Percentiles rank a stretch among this genome's conserved stretches.
Evolutionary conservation across 2,329 filamentous ascomycete species (phyloP).

Genomic region (Xylariomycetidae sp.): DNA sequence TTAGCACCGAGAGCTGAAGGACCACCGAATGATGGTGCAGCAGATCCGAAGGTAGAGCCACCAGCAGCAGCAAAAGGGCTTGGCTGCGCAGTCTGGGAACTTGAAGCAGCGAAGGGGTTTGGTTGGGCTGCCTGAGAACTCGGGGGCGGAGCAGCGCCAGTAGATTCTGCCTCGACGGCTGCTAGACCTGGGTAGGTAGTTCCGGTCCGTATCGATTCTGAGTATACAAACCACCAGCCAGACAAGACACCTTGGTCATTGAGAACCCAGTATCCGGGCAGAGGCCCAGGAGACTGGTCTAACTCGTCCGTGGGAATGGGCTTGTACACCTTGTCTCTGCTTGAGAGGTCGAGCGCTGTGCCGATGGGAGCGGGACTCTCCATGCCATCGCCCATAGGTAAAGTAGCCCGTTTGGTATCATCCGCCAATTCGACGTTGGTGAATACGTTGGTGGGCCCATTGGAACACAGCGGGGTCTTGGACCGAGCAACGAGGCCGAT

Average conservation of each 20-base stretch:
- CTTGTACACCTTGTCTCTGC: conserved; percentile 68
- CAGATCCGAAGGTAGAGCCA: conserved; percentile 29
- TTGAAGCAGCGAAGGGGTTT: conserved; percentile 15
- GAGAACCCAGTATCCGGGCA: conserved; percentile 78
- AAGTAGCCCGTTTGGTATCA: conserved; percentile 67
- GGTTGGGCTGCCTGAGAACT: conserved; percentile 27
- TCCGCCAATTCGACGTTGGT: conserved; percentile 66
- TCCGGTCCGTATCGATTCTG: conserved; percentile 72
- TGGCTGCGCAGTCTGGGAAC: no score
- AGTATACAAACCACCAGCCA: conserved; percentile 89
- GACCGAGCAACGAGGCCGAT: conserved; percentile 74
- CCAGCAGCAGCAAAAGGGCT: no score
- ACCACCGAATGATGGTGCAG: conserved; percentile 40
- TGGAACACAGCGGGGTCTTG: conserved; percentile 57
- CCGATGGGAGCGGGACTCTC: conserved; percentile 76
- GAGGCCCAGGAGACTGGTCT: conserved; percentile 68
- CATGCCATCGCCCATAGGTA: conserved; percentile 63
- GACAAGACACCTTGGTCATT: conserved; percentile 84
- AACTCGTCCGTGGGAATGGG: conserved; percentile 75
- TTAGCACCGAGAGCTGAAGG: conserved; percentile 44
- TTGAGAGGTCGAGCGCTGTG: conserved; percentile 75
- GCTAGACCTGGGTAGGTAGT: conserved; percentile 67
- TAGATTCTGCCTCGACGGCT: conserved; percentile 33
- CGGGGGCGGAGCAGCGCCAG: conserved; percentile 24
- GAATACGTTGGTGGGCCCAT: conserved; percentile 61